A percentile compares a stretch with the other conserved stretches of the same genome.
phyloP scores from a whole-genome alignment of 768 basidiomycete genomes.

The Psilocybe tampanensis region DNA sequence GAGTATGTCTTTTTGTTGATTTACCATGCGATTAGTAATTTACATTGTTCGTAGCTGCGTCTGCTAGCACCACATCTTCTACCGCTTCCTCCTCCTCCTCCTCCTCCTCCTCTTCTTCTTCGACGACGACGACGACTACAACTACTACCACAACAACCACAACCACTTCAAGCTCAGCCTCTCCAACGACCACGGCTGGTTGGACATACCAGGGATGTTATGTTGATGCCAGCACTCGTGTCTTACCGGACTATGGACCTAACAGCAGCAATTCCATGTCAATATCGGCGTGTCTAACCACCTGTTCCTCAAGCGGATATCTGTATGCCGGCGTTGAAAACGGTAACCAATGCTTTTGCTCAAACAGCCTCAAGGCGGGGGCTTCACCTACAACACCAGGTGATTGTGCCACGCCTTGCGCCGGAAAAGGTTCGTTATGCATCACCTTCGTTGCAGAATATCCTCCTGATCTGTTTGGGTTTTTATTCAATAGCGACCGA shows the following conservation, averaged over 20 bases:
- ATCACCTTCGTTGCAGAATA: not conserved
- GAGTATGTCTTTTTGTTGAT: constrained; percentile 32
- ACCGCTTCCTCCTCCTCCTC: constrained; percentile 15
- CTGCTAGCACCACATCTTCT: constrained; percentile 3
- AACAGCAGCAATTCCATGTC: constrained; percentile 22
- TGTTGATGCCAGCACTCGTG: constrained; percentile 22
- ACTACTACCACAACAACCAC: constrained; percentile 11
- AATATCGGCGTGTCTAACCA: constrained; percentile 28
- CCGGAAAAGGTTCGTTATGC: constrained; percentile 23
- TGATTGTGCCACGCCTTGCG: constrained; percentile 34
- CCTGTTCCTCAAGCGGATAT: constrained; percentile 28
- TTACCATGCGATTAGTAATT: not conserved
- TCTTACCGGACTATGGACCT: constrained; percentile 22
- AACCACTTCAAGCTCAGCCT: constrained; percentile 4
- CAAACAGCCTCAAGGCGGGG: constrained; percentile 24
- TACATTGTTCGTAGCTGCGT: constrained; percentile 9
- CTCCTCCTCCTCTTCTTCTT: constrained; percentile 5
- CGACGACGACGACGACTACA: constrained; percentile 15
- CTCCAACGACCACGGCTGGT: constrained; percentile 18
- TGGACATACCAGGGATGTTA: constrained; percentile 31
- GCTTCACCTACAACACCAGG: constrained; percentile 20
- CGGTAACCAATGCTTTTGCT: constrained; percentile 34
- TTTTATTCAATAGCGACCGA: constrained; percentile 23
- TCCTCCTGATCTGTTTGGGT: not conserved
- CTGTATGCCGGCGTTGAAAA: constrained; percentile 34